Evolutionary conservation across 2,329 filamentous ascomycete species (phyloP).

Genomic region (Aspergillus terreus): DNA sequence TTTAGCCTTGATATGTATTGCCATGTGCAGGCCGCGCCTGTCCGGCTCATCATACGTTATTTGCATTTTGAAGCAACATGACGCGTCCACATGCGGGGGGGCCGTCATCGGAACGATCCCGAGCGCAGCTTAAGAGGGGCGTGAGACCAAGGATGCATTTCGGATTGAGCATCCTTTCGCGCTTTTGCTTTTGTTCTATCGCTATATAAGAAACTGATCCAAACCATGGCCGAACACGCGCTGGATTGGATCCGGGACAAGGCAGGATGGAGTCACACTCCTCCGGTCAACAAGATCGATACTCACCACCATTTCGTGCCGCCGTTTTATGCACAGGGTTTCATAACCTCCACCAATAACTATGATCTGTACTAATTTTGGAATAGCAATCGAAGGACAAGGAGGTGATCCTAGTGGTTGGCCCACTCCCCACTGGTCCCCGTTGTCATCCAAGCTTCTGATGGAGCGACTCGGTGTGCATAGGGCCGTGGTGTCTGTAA

Average conservation of each 20-base stretch:
- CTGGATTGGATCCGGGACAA: constrained; percentile 18
- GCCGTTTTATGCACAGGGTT: constrained; percentile 20
- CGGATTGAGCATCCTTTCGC: not conserved
- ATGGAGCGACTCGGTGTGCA: constrained; percentile 18
- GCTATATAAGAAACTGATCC: not conserved
- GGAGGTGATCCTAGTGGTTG: constrained; percentile 22
- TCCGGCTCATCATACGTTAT: too few relatives aligned
- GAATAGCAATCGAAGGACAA: constrained; percentile 15
- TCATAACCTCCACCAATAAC: not conserved
- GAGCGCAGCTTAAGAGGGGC: not conserved
- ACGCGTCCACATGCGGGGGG: not conserved
- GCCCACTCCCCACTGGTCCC: constrained; percentile 17
- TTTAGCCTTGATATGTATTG: too few relatives aligned
- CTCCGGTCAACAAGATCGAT: constrained; percentile 21
- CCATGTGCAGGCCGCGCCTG: too few relatives aligned
- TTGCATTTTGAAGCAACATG: not conserved
- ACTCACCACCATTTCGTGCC: constrained; percentile 24
- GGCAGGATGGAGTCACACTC: constrained; percentile 14
- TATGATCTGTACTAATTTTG: not conserved
- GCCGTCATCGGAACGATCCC: not conserved
- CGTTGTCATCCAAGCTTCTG: constrained; percentile 10
- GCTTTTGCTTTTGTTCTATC: not conserved
- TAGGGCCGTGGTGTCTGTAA: too few relatives aligned
- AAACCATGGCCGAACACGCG: constrained; percentile 6
- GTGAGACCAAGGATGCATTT: too few relatives aligned